phyloP scores from a whole-genome alignment of 768 basidiomycete species.

The Russula dissimulans region DNA sequence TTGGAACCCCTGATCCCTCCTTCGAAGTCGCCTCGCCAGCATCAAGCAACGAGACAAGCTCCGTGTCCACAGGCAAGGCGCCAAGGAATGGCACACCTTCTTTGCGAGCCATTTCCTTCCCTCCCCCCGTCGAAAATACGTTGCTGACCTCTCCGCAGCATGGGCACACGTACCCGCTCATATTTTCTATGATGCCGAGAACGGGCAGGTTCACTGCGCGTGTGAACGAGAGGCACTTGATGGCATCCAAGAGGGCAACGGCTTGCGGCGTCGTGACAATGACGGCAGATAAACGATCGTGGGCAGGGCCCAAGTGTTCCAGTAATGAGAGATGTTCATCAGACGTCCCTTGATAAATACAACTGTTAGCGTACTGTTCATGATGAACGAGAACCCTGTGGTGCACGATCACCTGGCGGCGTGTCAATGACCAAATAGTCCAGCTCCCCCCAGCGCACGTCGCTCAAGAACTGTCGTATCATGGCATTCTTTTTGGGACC shows the following conservation, averaged over 20 bases:
- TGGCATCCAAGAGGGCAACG: constrained; percentile 87
- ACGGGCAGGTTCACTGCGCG: constrained; percentile 80
- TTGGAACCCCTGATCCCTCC: constrained; percentile 18
- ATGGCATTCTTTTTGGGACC: constrained; percentile 98
- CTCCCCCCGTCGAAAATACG: constrained; percentile 91
- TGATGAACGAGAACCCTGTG: background rate
- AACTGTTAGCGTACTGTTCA: background rate
- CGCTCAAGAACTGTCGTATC: constrained; percentile 91
- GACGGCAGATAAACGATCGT: constrained; percentile 67
- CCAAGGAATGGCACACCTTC: constrained; percentile 77
- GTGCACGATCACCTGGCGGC: constrained; percentile 67
- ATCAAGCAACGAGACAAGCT: constrained; percentile 80
- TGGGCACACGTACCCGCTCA: constrained; percentile 97
- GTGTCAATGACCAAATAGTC: constrained; percentile 95
- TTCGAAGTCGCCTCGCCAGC: constrained; percentile 34
- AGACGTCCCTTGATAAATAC: constrained; percentile 71
- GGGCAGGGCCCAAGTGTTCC: constrained; percentile 84
- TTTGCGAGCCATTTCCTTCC: constrained; percentile 73
- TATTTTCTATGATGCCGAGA: constrained; percentile 92
- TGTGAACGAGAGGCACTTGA: constrained; percentile 95
- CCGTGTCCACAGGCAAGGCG: constrained; percentile 86
- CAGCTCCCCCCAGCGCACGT: constrained; percentile 91
- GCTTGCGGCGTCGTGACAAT: constrained; percentile 98
- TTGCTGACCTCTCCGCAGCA: constrained; percentile 95
- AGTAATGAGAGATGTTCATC: constrained; percentile 96